Base-by-base conservation (phyloP, 2,329 filamentous ascomycete species). In the Colletotrichum tropicicola region DNA sequence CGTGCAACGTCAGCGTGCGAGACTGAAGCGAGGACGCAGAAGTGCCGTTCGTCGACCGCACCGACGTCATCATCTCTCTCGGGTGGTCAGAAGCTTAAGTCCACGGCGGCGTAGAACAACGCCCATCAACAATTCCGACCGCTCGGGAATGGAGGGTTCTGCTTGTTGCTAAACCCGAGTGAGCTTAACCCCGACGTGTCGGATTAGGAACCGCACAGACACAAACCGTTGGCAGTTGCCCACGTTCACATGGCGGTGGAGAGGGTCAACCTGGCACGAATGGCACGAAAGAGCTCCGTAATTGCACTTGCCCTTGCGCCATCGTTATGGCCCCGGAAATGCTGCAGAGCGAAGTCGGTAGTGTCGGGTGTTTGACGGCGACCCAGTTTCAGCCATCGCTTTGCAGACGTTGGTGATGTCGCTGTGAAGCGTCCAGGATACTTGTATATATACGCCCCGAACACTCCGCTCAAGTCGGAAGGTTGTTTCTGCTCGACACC, bases 121-220 rank as follows among this genome's bases (percentile, higher is more conserved):
- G 21, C 19, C 23, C n/a, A 9, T 49, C 13, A 19, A 48, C 23
- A 55, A 23, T 49, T n/a, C 62, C 58, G 57, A 56, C 39, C 58
- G 43, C 17, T 65, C 57, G 62, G 62, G 28, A 55, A 62, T 47
- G 56, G 51, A 65, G 27, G 44, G 15, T 19, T 13, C 13, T 45
- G 17, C 4, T 25, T 17, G 57, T 32, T 54, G 61, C 32, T 65
- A 61, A 65, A 44, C 28, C 61, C 61, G 57, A 15, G 32, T 12
- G 25, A 17, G 10, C 61, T 25, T 49, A 44, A 43, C 27, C 43
- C 61, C 48, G 44, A 15, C 27, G 19, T n/a, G n/a, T n/a, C n/a
- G n/a, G n/a, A n/a, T n/a, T n/a, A 52, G 32, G 32, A 15, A 23
- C 30, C 19, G 32, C 19, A 44, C n/a, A n/a, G n/a, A n/a, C n/a